Evolutionary conservation across 164 flowering plant species (phyloP), one percentile per base, ranked within the genome.

Genomic region (Magnolia changhungtana): DNA sequence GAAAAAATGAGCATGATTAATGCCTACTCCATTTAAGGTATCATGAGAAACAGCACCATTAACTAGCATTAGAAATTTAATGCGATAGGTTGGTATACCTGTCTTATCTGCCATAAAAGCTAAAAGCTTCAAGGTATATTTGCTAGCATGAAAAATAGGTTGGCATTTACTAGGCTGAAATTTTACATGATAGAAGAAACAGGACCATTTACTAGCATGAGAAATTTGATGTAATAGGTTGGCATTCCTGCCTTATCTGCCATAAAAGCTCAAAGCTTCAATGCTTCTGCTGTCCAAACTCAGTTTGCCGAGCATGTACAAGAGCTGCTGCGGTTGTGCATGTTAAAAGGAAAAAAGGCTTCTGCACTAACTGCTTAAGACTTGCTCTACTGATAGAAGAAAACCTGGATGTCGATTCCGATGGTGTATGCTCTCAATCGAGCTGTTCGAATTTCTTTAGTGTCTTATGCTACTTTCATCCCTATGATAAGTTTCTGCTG

Each of bases 171-270:
- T 8, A 31, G 16, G 14, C 11, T 14, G 8, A 10, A 14, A 27
- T 31, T 19, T 31, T 68, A 16, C n/a, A 8, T 16, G 19, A 27
- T 71, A 10, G 23, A 18, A 5, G 11, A 18, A 63, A 61, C 8
- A 55, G 61, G 8, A 1, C 61, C 45, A 29, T n/a, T 18, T 67
- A 68, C 20, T 58, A 16, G 21, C 58, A 52, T 7, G 50, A 18
- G 23, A 65, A 29, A 70, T 73, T 76, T 13, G 23, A 19, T 85
- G 78, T 80, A 61, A 29, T 88, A 94, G 97, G 75, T 71, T 81
- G 92, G 89, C 97, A 94, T 75, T 74, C 55, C 37, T 94, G 98
- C 86, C 78, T 71, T 74, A n/a, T 75, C 4, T 94, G 98, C 87
- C 21, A 70, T 7, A 90, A 78, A 73, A 69, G 81, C 11, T 63